Percentiles rank a stretch among this genome's conserved stretches.
Conservation (phyloP, 176 grass and related monocot species). For the Aegilops sharonensis region DNA sequence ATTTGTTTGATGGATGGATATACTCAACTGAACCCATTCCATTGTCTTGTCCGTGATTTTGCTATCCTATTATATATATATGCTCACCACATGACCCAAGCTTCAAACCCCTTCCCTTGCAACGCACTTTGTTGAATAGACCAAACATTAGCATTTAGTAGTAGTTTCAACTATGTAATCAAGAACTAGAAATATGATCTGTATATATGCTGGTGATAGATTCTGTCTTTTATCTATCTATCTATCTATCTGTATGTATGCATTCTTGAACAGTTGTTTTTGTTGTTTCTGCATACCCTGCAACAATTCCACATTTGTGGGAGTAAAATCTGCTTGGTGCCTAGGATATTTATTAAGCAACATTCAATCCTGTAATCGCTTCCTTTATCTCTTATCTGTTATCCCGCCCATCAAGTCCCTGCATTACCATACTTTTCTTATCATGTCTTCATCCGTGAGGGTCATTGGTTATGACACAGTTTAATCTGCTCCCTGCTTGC, state of each 20-base stretch:
- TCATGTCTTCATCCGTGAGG: too few species aligned
- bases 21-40: not conserved
- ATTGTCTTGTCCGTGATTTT: not conserved
- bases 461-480: not conserved
- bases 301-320: too few species aligned
- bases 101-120: not conserved
- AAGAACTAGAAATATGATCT: too few species aligned
- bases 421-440: too few species aligned
- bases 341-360: not conserved
- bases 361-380: not conserved
- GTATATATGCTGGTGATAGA: not conserved
- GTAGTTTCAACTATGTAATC: not conserved
- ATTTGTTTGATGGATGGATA: not conserved
- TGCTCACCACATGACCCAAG: not conserved
- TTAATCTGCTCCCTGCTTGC: not conserved
- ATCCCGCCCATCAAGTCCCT: too few species aligned
- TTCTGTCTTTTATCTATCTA: not conserved
- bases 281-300: not conserved
- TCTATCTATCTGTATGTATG: too few species aligned
- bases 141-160: not conserved
- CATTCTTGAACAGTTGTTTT: not conserved
- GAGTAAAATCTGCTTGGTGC: not conserved
- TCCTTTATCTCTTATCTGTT: too few species aligned
- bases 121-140: not conserved
- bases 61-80: not conserved